Evolutionary conservation across 805 yeast species (phyloP).

Genomic region (Maudiozyma turicensis): DNA sequence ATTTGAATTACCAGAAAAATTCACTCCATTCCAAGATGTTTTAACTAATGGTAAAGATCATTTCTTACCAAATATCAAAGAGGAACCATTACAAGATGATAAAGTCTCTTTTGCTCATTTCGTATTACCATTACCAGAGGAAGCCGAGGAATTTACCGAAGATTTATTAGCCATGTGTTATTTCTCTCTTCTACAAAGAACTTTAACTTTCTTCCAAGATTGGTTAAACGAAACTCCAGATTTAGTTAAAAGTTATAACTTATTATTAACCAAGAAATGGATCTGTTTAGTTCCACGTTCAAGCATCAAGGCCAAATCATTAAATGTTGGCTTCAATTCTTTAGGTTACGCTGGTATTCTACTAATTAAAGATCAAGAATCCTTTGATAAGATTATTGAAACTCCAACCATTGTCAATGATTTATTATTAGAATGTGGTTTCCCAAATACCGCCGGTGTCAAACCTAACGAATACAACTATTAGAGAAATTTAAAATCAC

Average conservation of each 20-base stretch:
- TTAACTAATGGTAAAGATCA: constrained; percentile 35
- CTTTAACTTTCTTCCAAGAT: constrained; percentile 57
- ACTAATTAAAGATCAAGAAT: constrained; percentile 58
- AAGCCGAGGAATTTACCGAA: constrained; percentile 37
- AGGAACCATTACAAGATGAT: constrained; percentile 54
- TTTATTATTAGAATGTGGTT: constrained; percentile 59
- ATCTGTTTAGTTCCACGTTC: constrained; percentile 81
- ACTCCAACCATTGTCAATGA: constrained; percentile 36
- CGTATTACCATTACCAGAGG: constrained; percentile 51
- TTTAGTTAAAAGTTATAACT: constrained; percentile 57
- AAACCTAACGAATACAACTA: constrained; percentile 59
- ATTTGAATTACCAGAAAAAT: constrained; percentile 54
- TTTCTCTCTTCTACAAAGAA: constrained; percentile 61
- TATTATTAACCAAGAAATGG: constrained; percentile 74
- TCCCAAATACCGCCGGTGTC: constrained; percentile 48
- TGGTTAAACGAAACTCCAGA: constrained; percentile 25
- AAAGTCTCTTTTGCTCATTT: constrained; percentile 73
- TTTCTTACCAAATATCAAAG: constrained; percentile 44
- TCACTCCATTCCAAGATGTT: constrained; percentile 47
- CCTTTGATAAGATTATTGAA: constrained; percentile 38
- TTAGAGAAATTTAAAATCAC: constrained; percentile 16
- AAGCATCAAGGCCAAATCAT: constrained; percentile 33
- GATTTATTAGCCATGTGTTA: constrained; percentile 60
- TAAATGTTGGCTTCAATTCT: constrained; percentile 3
- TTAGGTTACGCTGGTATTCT: constrained; percentile 67